phyloP scores from a whole-genome alignment of 2,329 filamentous ascomycete genomes.

The Aspergillus oerlinghausenensis region DNA sequence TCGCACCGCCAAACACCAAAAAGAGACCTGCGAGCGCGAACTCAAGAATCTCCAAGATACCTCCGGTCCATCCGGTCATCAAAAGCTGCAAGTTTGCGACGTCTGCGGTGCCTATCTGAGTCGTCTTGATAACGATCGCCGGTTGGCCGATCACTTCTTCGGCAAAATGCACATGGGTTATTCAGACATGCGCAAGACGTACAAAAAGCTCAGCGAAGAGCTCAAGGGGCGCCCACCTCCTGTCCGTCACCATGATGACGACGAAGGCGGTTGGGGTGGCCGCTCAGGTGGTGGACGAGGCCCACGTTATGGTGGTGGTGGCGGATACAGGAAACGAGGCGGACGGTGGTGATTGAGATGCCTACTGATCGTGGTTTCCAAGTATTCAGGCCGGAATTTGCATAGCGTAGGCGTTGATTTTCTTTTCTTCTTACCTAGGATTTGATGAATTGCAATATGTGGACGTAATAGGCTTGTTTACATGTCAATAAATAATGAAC shows the following conservation, averaged over 20 bases:
- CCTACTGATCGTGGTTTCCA: slow-evolving; percentile 4
- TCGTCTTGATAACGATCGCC: slow-evolving; percentile 86
- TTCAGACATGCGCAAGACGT: slow-evolving; percentile 95
- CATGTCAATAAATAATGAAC: slow-evolving; percentile 14
- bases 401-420: slow-evolving; percentile 42
- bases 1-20: slow-evolving; percentile 71
- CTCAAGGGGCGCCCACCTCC: slow-evolving; percentile 67
- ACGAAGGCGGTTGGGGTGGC: slow-evolving; percentile 48
- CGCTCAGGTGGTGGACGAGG: slow-evolving; percentile 40
- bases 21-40: slow-evolving; percentile 79
- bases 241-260: slow-evolving; percentile 52
- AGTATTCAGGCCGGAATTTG: slow-evolving; percentile 22
- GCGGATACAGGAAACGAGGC: slow-evolving; percentile 40
- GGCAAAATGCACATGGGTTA: slow-evolving; percentile 99
- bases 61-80: slow-evolving; percentile 85
- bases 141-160: slow-evolving; percentile 95
- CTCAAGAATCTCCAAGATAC: slow-evolving; percentile 89
- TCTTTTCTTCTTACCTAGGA: slow-evolving; percentile 22
- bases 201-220: slow-evolving; percentile 80
- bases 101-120: slow-evolving; percentile 94
- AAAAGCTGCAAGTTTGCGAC: slow-evolving; percentile 98
- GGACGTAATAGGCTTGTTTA: not conserved
- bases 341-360: slow-evolving; percentile 35
- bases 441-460: slow-evolving; percentile 20
- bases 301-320: slow-evolving; percentile 41